Conservation (phyloP, 2,329 filamentous ascomycete species). For the Exophiala mesophila region DNA sequence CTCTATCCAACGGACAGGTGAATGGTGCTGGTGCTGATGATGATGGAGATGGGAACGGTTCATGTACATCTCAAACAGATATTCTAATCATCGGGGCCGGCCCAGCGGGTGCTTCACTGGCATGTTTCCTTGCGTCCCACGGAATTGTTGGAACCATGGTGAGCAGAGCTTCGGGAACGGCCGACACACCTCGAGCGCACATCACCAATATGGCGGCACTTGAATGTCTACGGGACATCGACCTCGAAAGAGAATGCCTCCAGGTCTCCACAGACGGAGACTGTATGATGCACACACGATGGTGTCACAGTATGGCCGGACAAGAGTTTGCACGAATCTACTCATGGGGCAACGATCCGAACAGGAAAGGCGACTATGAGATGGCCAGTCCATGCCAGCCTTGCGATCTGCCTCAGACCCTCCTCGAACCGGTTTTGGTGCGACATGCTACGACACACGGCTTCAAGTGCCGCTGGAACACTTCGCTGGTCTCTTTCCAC, state of each 20-base stretch:
- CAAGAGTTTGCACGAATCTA: constrained; percentile 40
- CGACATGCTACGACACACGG: constrained; percentile 34
- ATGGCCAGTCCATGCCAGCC: constrained; percentile 37
- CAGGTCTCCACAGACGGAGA: constrained; percentile 30
- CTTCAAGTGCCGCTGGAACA: constrained; percentile 37
- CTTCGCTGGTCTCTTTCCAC: constrained; percentile 30
- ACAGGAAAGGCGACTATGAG: constrained; percentile 38
- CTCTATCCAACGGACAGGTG: no score
- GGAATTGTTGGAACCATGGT: constrained; percentile 16
- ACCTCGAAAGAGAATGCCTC: constrained; percentile 35
- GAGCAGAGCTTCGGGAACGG: constrained; percentile 12
- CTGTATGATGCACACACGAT: constrained; percentile 37
- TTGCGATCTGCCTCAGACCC: constrained; percentile 40
- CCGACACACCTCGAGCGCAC: constrained; percentile 19
- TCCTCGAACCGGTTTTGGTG: constrained; percentile 40
- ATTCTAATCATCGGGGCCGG: constrained; percentile 50
- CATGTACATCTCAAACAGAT: constrained; percentile 2
- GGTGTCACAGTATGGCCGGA: constrained; percentile 40
- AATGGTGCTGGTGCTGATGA: no score
- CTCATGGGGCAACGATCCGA: constrained; percentile 39
- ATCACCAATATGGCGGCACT: constrained; percentile 22
- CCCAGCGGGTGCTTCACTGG: constrained; percentile 51
- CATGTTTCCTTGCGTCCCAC: constrained; percentile 41
- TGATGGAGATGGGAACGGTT: no score
- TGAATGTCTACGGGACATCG: constrained; percentile 42